phyloP scores from a whole-genome alignment of 1,139 yeast species.

The Saccharomyces uvarum region DNA sequence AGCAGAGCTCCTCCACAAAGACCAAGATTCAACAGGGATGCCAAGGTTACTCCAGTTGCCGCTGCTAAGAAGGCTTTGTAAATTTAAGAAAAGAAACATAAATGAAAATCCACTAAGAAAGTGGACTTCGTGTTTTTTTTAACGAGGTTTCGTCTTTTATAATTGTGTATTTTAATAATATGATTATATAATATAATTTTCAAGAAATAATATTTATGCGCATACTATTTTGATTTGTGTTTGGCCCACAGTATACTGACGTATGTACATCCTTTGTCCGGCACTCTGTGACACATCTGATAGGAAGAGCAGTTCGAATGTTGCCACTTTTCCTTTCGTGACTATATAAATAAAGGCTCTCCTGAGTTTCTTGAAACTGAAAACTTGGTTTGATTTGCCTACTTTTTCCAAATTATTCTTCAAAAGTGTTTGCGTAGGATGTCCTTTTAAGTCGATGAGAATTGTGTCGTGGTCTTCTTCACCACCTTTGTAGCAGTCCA shows the following conservation, averaged over 20 bases:
- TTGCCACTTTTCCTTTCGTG: too few species aligned
- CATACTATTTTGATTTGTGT: not conserved
- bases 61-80: slow-evolving; percentile 89
- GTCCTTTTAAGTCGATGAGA: slow-evolving; percentile 11
- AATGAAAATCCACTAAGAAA: not conserved
- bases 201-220: not conserved
- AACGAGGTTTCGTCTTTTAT: not conserved
- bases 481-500: slow-evolving; percentile 18
- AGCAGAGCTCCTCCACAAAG: slow-evolving; percentile 98
- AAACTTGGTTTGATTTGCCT: too few species aligned
- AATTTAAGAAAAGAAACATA: slow-evolving; percentile 12
- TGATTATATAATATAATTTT: not conserved
- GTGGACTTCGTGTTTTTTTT: not conserved
- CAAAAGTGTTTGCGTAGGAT: not conserved
- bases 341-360: too few species aligned
- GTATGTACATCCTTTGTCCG: not conserved
- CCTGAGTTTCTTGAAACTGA: too few species aligned
- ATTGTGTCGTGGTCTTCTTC: slow-evolving; percentile 15
- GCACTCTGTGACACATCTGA: not conserved
- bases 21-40: slow-evolving; percentile 88
- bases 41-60: slow-evolving; percentile 93
- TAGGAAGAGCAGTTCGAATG: too few species aligned
- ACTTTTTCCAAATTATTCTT: not conserved
- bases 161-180: slow-evolving; percentile 1
- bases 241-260: not conserved